Conservation (phyloP, 306 rosid species). For the Malus orientalis region DNA sequence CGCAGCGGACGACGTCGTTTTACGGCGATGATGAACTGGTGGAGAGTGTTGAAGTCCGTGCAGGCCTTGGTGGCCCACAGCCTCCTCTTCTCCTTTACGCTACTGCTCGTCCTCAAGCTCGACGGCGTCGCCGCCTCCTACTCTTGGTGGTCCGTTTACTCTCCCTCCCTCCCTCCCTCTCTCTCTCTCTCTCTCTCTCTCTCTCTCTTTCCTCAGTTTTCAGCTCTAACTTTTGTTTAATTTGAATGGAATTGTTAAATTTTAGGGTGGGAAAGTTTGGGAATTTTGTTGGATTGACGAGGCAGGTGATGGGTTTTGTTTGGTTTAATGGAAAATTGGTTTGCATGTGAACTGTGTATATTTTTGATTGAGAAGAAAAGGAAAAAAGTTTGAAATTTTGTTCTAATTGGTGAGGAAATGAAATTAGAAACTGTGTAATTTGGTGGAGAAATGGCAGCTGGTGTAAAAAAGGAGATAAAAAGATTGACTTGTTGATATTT, state of each 20-base stretch:
- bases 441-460: background rate
- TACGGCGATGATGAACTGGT: conserved; percentile 59
- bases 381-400: background rate
- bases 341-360: background rate
- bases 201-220: background rate
- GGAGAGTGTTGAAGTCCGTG: conserved; percentile 83
- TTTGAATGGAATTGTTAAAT: background rate
- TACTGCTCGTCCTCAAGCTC: conserved; percentile 84
- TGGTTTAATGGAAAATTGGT: background rate
- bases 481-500: background rate
- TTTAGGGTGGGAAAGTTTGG: conserved; percentile 2
- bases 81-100: conserved; percentile 72
- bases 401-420: background rate
- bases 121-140: conserved; percentile 52
- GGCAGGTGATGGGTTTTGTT: background rate
- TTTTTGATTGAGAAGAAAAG: background rate
- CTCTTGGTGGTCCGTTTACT: conserved; percentile 86
- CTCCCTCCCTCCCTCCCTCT: background rate
- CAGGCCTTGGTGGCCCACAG: conserved; percentile 80
- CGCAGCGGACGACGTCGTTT: background rate
- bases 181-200: no score
- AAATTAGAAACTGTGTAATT: background rate
- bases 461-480: background rate
- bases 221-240: background rate
- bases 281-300: background rate